Evolutionary conservation across 805 yeast species (phyloP), one percentile per base, ranked within the genome.

Genomic region (Myxozyma vanderwaltii): DNA sequence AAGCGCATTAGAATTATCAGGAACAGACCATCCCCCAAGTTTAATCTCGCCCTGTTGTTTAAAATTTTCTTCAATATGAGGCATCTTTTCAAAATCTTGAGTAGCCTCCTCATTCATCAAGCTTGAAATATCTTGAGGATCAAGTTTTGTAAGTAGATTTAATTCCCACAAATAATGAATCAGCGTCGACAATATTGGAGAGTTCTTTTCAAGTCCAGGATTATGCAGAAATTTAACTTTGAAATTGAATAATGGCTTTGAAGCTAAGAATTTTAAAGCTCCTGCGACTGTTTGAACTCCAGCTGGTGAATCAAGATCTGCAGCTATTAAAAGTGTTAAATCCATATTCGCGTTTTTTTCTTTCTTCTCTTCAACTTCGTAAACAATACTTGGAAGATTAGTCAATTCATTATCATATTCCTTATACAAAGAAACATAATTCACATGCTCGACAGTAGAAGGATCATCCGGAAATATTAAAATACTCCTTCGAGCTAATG

Each of bases 401-500:
- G 33, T 55, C 36, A 63, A 17, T 3, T 23, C 35, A 39, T n/a
- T 24, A 4, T 43, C 35, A 31, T 33, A 38, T 6, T 35, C 12
- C 31, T 33, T 49, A 40, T 35, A 55, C 17, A 62, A 23, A n/a
- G 52, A 15, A 2, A 47, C 54, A 17, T 70, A 58, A 13, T 70
- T 57, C 12, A 75, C 67, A 54, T 77, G 77, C 13, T 71, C 61
- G 1, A 73, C 56, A 15, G 67, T 68, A 1, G 70, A 54, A 26
- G 70, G 67, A 49, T 74, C 76, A 27, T 81, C 81, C 0, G 92
- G 87, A 2, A 80, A 71, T n/a, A 84, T 69, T 17, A 76, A 63
- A 0, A 77, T 71, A 64, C 86, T 80, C 60, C 95, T 78, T 19
- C 72, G 66, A 1, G 65, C 47, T 21, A 73, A 67, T 1, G 85